Conservation (phyloP, 768 basidiomycete species). For the Calvatia gigantea region DNA sequence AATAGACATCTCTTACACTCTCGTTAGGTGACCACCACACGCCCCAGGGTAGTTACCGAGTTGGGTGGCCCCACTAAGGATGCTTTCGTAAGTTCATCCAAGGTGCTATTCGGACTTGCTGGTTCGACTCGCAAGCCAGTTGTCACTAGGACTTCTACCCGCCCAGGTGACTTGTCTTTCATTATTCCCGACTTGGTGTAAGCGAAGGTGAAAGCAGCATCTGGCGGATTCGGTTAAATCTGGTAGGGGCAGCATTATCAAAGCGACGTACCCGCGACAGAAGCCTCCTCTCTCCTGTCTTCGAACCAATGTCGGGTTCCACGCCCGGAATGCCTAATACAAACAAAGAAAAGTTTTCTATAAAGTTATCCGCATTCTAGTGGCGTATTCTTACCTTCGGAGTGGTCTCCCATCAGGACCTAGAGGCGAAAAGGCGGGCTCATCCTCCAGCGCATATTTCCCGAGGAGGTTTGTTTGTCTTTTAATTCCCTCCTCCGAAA, state of each 20-base stretch:
- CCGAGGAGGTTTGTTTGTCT: constrained; percentile 48
- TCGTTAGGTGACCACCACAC: not conserved
- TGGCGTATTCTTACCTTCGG: constrained; percentile 46
- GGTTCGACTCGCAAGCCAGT: not conserved
- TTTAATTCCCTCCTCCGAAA: constrained; percentile 46
- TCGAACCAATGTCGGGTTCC: constrained; percentile 62
- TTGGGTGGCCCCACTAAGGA: not conserved
- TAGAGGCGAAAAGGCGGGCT: constrained; percentile 52
- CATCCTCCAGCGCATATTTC: constrained; percentile 41
- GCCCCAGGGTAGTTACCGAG: not conserved
- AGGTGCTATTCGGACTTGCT: not conserved
- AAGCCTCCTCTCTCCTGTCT: constrained; percentile 50
- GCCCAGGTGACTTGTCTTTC: not conserved
- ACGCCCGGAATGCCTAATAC: constrained; percentile 49
- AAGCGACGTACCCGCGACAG: constrained; percentile 42
- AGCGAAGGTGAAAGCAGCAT: not conserved
- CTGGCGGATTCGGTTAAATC: not conserved
- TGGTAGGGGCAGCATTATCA: not conserved
- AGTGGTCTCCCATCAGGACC: constrained; percentile 55
- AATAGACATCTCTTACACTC: not conserved
- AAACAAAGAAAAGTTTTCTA: constrained; percentile 4
- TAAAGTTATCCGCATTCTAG: constrained; percentile 2
- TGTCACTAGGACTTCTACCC: not conserved
- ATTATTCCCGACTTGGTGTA: not conserved
- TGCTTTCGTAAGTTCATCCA: not conserved